These are phyloP conservation scores for Cyathus striatus DNA, from an alignment of 768 basidiomycete species.

Conservation along the genomic window DNA sequence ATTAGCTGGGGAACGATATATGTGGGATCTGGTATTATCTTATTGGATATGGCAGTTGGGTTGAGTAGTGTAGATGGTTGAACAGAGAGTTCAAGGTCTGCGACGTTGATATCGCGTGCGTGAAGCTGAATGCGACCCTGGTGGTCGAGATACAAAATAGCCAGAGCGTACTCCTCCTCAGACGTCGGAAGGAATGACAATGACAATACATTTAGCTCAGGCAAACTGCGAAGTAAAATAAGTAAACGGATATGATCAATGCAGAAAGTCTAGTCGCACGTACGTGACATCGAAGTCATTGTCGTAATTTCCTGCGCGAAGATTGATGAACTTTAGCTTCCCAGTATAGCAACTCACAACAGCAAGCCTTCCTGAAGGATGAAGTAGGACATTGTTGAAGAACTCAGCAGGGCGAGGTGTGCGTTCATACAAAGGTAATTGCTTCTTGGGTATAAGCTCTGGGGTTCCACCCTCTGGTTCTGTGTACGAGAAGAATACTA, in stretches of 20 bases:
- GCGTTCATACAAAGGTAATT: slow-evolving; percentile 52
- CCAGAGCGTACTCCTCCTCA: slow-evolving; percentile 45
- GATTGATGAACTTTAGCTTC: slow-evolving; percentile 58
- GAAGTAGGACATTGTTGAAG: slow-evolving; percentile 63
- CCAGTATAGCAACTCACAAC: slow-evolving; percentile 65
- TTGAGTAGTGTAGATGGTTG: slow-evolving; percentile 43
- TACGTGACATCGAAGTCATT: slow-evolving; percentile 62
- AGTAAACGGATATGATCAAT: not conserved
- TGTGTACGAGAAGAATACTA: slow-evolving; percentile 56
- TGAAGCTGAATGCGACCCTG: slow-evolving; percentile 57
- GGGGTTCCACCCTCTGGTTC: slow-evolving; percentile 26
- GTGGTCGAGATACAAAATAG: slow-evolving; percentile 65
- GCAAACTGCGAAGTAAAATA: slow-evolving; percentile 34
- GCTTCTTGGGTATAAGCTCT: slow-evolving; percentile 34
- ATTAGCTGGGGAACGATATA: slow-evolving; percentile 36
- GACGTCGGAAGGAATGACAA: slow-evolving; percentile 53
- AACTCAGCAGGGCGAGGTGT: slow-evolving; percentile 63
- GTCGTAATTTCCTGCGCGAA: slow-evolving; percentile 52
- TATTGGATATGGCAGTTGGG: slow-evolving; percentile 47
- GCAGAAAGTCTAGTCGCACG: slow-evolving; percentile 18
- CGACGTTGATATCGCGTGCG: slow-evolving; percentile 48
- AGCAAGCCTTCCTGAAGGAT: slow-evolving; percentile 55
- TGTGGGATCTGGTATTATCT: slow-evolving; percentile 36
- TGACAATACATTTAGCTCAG: slow-evolving; percentile 65
- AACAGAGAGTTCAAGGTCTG: slow-evolving; percentile 45